Base-by-base conservation (phyloP, 2,329 filamentous ascomycete species). In the Tolypocladium ovalisporum region DNA sequence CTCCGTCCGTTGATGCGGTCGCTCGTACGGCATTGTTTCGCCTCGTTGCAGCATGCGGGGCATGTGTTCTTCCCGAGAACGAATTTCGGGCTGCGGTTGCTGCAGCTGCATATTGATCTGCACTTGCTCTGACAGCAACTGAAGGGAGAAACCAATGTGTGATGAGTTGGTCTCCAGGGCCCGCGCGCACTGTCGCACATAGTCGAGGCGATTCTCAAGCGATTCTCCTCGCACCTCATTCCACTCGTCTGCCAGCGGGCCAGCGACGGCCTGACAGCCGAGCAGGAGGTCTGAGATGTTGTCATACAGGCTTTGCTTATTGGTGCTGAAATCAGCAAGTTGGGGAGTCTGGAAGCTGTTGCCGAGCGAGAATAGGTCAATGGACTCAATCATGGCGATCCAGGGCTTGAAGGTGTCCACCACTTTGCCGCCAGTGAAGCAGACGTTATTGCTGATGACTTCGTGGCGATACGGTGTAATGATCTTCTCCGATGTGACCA, bases 251-350 rank as follows among this genome's bases (percentile, higher is more conserved):
- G 88, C 89, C 49, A 99, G 73, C 7, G 94, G 94, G 10, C 90
- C 90, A 7, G 91, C 89, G n/a, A 97, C 88, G 29, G 89, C 85
- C 72, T 99, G 94, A 66, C 92, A 97, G 58, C 87, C 85, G 54
- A 96, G 75, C 4, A 97, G 75, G 34, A 99, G 81, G 69, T 97
- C 94, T 10, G 91, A 92, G 57, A 96, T 88, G 59, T 91, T 88
- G 71, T 97, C 94, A 71, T 97, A 97, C 22, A 96, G 79, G 64
- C 88, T 89, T 71, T 99, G 94, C 73, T 97, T 97, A 70, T 96
- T 90, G 36, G 86, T 82, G 66, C 86, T 87, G 70, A 97, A 97
- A 64, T 97, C 94, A 53, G 85, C 81, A 36, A 97, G 75, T 64
- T 95, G 89, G 0, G 91, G 90, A 49, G 88, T 93, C 68, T 93